Evolutionary conservation across 352 stramenopile genomes (phyloP).

Genomic region (Aphanomyces cochlioides): DNA sequence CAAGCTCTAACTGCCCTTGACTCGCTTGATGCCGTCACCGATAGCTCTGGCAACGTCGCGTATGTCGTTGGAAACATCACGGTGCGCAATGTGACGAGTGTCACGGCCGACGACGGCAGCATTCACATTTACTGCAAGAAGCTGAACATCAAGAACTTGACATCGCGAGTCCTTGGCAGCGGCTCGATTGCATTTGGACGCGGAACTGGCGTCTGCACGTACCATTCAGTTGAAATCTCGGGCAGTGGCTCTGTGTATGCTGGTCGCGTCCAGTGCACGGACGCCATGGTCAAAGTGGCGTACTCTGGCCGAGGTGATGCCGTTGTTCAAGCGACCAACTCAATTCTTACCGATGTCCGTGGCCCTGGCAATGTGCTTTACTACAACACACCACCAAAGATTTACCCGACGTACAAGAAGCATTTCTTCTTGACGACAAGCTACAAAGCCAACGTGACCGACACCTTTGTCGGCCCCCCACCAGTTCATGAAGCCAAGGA

Average conservation of each 20-base stretch:
- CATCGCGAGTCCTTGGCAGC: neutral
- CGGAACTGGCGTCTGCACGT: slow-evolving; percentile 12
- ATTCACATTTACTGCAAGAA: slow-evolving; percentile 18
- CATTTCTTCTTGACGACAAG: slow-evolving; percentile 15
- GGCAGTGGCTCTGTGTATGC: slow-evolving; percentile 22
- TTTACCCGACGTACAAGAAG: slow-evolving; percentile 30
- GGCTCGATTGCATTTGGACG: slow-evolving; percentile 15
- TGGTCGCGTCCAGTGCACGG: slow-evolving; percentile 12
- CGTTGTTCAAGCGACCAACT: slow-evolving; percentile 15
- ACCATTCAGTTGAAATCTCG: slow-evolving; percentile 10
- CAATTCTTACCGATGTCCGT: slow-evolving; percentile 23
- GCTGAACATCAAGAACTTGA: slow-evolving; percentile 8
- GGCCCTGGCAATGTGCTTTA: slow-evolving; percentile 28
- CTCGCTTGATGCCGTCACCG: neutral
- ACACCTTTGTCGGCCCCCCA: neutral
- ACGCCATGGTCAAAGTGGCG: slow-evolving; percentile 18
- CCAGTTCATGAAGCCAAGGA: neutral
- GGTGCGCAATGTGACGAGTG: slow-evolving; percentile 4
- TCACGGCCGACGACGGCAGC: neutral
- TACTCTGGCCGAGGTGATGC: slow-evolving; percentile 24
- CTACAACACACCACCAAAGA: slow-evolving; percentile 25
- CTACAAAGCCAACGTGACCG: slow-evolving; percentile 20
- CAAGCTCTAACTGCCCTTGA: neutral
- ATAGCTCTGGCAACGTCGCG: slow-evolving; percentile 14
- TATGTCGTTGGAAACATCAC: neutral